phyloP scores from a whole-genome alignment of 352 stramenopile genomes.

The Phytophthora sojae region DNA sequence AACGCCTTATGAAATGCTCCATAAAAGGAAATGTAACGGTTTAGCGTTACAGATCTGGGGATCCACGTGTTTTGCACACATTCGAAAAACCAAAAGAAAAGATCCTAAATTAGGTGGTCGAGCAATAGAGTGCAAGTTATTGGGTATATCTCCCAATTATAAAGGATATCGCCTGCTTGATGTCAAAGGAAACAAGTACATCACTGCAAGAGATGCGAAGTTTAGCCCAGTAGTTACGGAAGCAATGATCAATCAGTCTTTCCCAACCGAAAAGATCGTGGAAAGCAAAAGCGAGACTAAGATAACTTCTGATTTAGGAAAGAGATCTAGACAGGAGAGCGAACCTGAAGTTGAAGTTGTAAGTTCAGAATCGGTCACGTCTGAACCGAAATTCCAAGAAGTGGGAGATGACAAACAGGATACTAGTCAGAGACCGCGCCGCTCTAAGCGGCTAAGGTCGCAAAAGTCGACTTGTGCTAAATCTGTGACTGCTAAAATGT shows the following conservation, averaged over 20 bases:
- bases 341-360: not conserved
- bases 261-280: not conserved
- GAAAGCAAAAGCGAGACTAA: not conserved
- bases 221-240: not conserved
- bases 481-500: not conserved
- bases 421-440: not conserved
- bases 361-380: not conserved
- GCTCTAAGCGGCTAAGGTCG: not conserved
- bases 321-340: not conserved
- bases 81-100: slow-evolving; percentile 1
- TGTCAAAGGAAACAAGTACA: not conserved
- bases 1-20: slow-evolving; percentile 4
- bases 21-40: not conserved
- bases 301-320: not conserved
- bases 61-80: not conserved
- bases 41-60: not conserved
- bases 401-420: not conserved
- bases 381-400: not conserved
- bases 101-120: not conserved
- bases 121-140: not conserved
- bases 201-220: not conserved
- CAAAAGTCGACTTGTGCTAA: not conserved
- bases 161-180: not conserved
- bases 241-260: not conserved
- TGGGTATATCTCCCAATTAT: not conserved